A percentile compares a stretch with the other conserved stretches of the same genome.
Evolutionary conservation across 2,329 filamentous ascomycete species (phyloP).

Genomic region (Magnaporthiopsis rhizophila): DNA sequence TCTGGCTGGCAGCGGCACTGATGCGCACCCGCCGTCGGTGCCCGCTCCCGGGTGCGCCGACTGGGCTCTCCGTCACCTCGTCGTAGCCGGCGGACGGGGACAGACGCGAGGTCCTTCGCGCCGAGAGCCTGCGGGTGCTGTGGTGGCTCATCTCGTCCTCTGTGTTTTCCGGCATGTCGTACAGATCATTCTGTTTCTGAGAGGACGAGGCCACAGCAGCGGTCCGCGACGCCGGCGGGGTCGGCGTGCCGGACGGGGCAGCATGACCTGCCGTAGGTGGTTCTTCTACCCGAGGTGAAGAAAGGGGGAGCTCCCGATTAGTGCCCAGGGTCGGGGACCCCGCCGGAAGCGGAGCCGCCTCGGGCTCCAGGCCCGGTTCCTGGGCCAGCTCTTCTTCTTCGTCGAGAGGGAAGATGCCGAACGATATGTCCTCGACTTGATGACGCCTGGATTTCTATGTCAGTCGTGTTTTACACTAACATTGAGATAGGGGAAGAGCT

Average conservation of each 20-base stretch:
- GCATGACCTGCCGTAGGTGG: background rate
- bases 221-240: background rate
- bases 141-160: conserved; percentile 11
- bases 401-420: conserved; percentile 36
- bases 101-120: background rate
- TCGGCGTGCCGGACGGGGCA: background rate
- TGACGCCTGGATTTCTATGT: conserved; percentile 32
- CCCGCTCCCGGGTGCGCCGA: conserved; percentile 47
- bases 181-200: background rate
- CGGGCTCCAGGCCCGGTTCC: conserved; percentile 10
- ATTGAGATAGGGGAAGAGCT: background rate
- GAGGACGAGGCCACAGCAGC: conserved; percentile 4
- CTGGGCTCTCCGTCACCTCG: conserved; percentile 46
- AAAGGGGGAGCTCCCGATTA: background rate
- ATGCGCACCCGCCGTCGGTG: conserved; percentile 32
- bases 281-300: background rate
- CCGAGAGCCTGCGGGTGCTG: background rate
- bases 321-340: background rate
- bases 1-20: conserved; percentile 24
- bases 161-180: conserved; percentile 11
- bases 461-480: background rate
- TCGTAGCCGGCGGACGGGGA: conserved; percentile 19
- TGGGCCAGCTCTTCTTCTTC: conserved; percentile 14
- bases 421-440: conserved; percentile 52
- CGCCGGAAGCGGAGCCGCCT: conserved; percentile 9